Conservation (phyloP, 2,329 filamentous ascomycete species). For the Diplodia scrobiculata region DNA sequence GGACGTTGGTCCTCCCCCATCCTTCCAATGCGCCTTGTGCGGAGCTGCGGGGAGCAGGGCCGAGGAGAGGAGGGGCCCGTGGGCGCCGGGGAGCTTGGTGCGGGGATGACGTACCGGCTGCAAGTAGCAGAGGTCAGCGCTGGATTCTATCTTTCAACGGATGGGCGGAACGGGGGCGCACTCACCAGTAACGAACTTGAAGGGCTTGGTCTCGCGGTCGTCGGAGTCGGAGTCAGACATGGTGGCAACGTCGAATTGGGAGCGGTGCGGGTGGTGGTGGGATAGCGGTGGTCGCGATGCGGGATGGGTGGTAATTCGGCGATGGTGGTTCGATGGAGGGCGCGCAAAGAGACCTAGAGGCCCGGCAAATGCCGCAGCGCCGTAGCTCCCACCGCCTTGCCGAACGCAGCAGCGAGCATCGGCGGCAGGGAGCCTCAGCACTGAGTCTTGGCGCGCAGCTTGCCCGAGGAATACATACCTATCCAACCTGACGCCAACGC, state of each 20-base stretch:
- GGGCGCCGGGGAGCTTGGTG: neutral
- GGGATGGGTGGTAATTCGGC: constrained; percentile 25
- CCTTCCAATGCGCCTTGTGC: constrained; percentile 6
- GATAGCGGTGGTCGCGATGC: constrained; percentile 37
- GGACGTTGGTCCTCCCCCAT: neutral
- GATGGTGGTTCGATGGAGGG: constrained; percentile 24
- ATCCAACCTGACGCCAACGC: constrained; percentile 17
- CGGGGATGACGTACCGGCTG: constrained; percentile 53
- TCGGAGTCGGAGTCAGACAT: constrained; percentile 92
- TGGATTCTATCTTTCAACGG: constrained; percentile 39
- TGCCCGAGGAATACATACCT: constrained; percentile 2
- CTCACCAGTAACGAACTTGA: constrained; percentile 99
- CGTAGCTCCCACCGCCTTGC: constrained; percentile 20
- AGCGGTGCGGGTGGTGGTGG: constrained; percentile 34
- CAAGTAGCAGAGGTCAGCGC: constrained; percentile 45
- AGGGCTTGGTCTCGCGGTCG: constrained; percentile 93
- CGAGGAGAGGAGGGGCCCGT: neutral
- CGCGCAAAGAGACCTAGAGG: constrained; percentile 18
- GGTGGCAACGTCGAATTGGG: constrained; percentile 55
- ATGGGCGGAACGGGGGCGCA: constrained; percentile 33
- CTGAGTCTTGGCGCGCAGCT: constrained; percentile 20
- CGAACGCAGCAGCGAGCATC: neutral
- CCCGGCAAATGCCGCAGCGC: constrained; percentile 22
- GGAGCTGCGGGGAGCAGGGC: neutral
- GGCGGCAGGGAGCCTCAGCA: constrained; percentile 9